Evolutionary conservation across 768 basidiomycete species (phyloP).

Genomic region (Mycena latifolia): DNA sequence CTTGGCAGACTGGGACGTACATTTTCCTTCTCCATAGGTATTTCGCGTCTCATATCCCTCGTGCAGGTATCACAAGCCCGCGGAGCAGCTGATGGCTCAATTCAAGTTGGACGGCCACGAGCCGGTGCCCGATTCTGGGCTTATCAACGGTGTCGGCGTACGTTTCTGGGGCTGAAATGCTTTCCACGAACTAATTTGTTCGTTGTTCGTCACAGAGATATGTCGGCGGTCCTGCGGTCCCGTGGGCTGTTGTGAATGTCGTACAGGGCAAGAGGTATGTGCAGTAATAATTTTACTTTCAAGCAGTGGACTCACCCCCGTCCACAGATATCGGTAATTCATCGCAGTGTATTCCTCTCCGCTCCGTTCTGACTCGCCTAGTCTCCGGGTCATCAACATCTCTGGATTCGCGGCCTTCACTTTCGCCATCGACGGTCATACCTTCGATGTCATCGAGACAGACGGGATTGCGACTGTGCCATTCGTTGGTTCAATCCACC

Average conservation of each 20-base stretch:
- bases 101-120: constrained; percentile 36
- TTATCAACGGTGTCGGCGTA: constrained; percentile 25
- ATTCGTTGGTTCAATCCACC: not conserved
- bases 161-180: constrained; percentile 8
- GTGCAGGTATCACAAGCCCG: constrained; percentile 22
- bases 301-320: not conserved
- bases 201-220: not conserved
- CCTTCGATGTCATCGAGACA: not conserved
- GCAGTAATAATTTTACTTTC: no score
- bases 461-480: not conserved
- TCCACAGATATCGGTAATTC: not conserved
- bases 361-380: not conserved
- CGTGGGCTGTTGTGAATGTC: not conserved
- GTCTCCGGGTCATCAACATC: not conserved
- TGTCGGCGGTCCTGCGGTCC: not conserved
- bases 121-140: constrained; percentile 33
- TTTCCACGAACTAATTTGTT: not conserved
- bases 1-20: constrained; percentile 33
- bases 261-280: not conserved
- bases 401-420: not conserved
- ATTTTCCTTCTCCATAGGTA: not conserved
- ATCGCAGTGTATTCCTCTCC: no score
- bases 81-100: constrained; percentile 35
- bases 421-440: not conserved
- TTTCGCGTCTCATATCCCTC: not conserved